Evolutionary conservation across 2,329 filamentous ascomycete genomes (phyloP).

Genomic region (Amauroascus verrucosus): DNA sequence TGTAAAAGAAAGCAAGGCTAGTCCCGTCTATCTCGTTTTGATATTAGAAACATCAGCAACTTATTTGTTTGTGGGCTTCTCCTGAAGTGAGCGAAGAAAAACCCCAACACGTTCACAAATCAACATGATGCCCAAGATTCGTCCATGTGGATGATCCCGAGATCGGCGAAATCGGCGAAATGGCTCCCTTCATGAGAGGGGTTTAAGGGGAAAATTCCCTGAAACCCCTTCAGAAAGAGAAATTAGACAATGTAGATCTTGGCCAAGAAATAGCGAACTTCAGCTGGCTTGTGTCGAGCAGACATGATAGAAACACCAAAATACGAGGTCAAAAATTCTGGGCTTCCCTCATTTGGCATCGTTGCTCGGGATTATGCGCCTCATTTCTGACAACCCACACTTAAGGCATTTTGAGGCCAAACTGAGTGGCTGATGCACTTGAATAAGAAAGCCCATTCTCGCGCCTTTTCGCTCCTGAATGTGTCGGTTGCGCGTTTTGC

Average conservation of each 20-base stretch:
- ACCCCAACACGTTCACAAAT: too few relatives aligned
- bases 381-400: neutral
- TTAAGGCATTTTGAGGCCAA: neutral
- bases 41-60: too few relatives aligned
- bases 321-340: neutral
- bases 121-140: too few relatives aligned
- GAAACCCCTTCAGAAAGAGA: neutral
- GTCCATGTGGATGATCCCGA: neutral
- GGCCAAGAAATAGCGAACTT: too few relatives aligned
- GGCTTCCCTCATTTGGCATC: neutral
- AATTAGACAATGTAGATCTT: neutral
- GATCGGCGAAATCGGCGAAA: neutral
- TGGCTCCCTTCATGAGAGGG: too few relatives aligned
- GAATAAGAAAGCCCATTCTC: neutral
- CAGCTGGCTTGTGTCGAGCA: too few relatives aligned
- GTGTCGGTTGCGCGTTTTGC: neutral
- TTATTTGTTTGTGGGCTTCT: too few relatives aligned
- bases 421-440: neutral
- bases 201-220: too few relatives aligned
- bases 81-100: too few relatives aligned
- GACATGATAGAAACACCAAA: neutral
- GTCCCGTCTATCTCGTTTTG: too few relatives aligned
- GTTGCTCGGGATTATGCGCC: neutral
- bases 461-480: neutral
- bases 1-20: neutral